Evolutionary conservation across 805 yeast species (phyloP), one percentile per base, ranked within the genome.

Genomic region (Nakazawaea laoshanensis): DNA sequence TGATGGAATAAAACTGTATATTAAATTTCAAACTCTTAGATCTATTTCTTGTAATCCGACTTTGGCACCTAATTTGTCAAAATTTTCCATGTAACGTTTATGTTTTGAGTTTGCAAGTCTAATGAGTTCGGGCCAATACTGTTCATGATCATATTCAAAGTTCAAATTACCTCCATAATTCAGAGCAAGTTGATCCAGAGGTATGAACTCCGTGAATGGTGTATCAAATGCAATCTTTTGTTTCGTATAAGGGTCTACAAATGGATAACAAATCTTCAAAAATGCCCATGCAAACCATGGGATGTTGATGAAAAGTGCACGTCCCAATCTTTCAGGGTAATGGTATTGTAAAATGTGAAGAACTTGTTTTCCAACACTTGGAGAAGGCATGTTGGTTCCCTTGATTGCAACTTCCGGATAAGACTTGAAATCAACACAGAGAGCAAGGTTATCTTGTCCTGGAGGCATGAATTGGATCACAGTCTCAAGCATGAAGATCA

Each of bases 211-310:
- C 15, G 75, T 69, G 57, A 88, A 85, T 11, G 96, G 95, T 46
- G 87, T 85, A 53, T 85, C 94, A 52, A 77, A 92, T 4, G 87
- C 94, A 42, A 92, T 70, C 60, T 92, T 92, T 56, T 88, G 96
- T 41, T 95, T 70, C 2, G 99, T 92, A 49, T 85, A 60, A 7
- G 98, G 96, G 52, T 92, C 98, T 43, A 92, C 92, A 54, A 92
- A 92, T 4, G 99, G 98, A 47, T 84, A 85, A 42, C 89, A 88
- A 42, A 92, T 61, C 60, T 83, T 88, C 45, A 92, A 62, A 48
- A 92, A 92, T 7, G 95, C 78, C 84, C 95, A 83, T 5, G 88
- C 97, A 35, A 88, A 59, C 73, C 92, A 83, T 10, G 97, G 97
- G 43, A 92, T 87, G 56, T 92, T 89, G 30, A 94, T 84, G 34